Evolutionary conservation across 2,329 filamentous ascomycete genomes (phyloP).

Genomic region (Phyllosticta citriasiana): DNA sequence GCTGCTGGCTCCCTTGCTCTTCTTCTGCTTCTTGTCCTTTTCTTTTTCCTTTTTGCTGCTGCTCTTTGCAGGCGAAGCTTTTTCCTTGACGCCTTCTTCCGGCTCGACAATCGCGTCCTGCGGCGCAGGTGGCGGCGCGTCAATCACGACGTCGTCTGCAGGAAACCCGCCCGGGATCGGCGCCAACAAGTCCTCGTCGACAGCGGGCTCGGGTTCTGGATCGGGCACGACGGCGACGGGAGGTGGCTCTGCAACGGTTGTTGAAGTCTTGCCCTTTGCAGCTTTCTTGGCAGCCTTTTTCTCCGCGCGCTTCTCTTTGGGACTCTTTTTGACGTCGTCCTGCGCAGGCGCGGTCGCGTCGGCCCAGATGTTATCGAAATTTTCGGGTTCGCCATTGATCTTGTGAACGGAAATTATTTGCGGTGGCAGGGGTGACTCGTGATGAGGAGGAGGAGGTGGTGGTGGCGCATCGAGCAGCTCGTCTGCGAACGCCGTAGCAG

Average conservation of each 20-base stretch:
- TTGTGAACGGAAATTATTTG: background rate
- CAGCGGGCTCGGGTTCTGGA: conserved; percentile 9
- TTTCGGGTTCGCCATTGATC: background rate
- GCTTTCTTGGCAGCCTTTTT: conserved; percentile 13
- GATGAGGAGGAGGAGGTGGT: background rate
- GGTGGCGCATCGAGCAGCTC: conserved; percentile 4
- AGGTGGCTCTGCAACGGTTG: conserved; percentile 2
- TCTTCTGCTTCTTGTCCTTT: conserved; percentile 27
- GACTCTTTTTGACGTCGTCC: conserved; percentile 3
- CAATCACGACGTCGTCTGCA: conserved; percentile 23
- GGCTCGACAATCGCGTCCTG: conserved; percentile 13
- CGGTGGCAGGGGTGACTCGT: conserved; percentile 2
- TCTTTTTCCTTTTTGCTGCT: conserved; percentile 13
- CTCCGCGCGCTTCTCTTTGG: conserved; percentile 12
- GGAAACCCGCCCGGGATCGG: conserved; percentile 40
- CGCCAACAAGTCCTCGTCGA: conserved; percentile 20
- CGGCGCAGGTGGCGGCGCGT: conserved; percentile 7
- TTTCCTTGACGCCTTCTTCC: background rate
- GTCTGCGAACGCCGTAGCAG: background rate
- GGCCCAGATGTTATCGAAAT: conserved; percentile 2
- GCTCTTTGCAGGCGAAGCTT: conserved; percentile 5
- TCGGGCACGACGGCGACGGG: background rate
- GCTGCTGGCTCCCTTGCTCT: conserved; percentile 18
- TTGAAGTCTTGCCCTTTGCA: conserved; percentile 8
- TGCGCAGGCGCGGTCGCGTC: conserved; percentile 1